Evolutionary conservation across 441 rosid genomes (phyloP), one percentile per base, ranked within the genome.

Genomic region (Theobroma grandiflorum): DNA sequence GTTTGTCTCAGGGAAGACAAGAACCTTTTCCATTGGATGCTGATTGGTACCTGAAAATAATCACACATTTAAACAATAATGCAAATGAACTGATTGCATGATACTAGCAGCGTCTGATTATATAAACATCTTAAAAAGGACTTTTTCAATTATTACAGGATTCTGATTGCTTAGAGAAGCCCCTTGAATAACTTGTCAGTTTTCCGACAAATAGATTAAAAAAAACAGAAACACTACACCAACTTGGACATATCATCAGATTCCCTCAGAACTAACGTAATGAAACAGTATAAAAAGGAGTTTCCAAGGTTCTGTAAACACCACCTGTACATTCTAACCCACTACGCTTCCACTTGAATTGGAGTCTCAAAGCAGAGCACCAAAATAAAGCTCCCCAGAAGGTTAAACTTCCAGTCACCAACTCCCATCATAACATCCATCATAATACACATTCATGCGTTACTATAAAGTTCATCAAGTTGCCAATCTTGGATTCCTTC

Each of bases 311-410:
- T 66, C 62, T 11, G 63, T 53, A 40, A 16, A 37, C 58, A 52
- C 57, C 76, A 26, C 61, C 87, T 84, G 86, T 81, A 86, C 87
- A 86, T 68, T 38, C 76, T 77, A 73, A 79, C 43, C 50, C 42
- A 68, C 81, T 70, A 79, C n/a, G 61, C 79, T 59, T 70, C 59
- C 73, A 65, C 15, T 42, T 74, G 68, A 75, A 42, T 81, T 16
- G 83, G 87, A 81, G 82, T 84, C 85, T 43, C 87, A 79, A 83
- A 76, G 9, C 83, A 85, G 91, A 87, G 91, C 89, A 86, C 79
- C 83, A 80, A 88, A 89, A 85, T 70, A 85, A 83, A 80, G 88
- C 89, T 85, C 91, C 87, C 82, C 83, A 71, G 79, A 88, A 79
- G 84, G 58, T 63, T 26, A 67, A 71, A 67, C 79, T 81, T 86